Conservation (phyloP, 441 rosid species). For the Daphne laureola region DNA sequence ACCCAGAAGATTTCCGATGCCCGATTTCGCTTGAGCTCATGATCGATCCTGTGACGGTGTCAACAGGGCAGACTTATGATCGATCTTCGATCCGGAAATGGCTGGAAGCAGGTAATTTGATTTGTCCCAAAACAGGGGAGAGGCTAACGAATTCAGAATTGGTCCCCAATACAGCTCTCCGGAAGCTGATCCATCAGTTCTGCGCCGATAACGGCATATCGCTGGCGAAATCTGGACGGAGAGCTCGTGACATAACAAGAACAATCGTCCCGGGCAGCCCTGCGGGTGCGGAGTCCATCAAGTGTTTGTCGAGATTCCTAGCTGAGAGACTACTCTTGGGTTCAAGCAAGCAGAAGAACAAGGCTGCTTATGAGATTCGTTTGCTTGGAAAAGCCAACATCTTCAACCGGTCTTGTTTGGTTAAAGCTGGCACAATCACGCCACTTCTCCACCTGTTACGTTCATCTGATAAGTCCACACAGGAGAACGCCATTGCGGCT, state of each 20-base stretch:
- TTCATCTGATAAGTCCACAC: constrained; percentile 20
- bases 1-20: constrained; percentile 68
- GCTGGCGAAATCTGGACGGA: constrained; percentile 24
- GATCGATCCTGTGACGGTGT: constrained; percentile 67
- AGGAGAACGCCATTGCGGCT: constrained; percentile 60
- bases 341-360: constrained; percentile 37
- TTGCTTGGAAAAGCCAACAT: constrained; percentile 51
- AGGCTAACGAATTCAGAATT: constrained; percentile 38
- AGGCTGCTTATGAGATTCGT: constrained; percentile 60
- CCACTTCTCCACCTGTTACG: constrained; percentile 49
- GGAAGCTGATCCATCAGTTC: constrained; percentile 49
- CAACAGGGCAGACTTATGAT: constrained; percentile 81
- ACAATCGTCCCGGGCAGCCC: constrained; percentile 42
- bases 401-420: constrained; percentile 46
- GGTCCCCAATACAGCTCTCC: constrained; percentile 46
- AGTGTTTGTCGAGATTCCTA: constrained; percentile 37
- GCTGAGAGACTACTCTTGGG: constrained; percentile 53
- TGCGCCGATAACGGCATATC: constrained; percentile 43
- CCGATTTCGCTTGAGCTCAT: constrained; percentile 79
- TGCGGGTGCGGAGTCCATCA: constrained; percentile 39
- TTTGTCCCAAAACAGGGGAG: constrained; percentile 78
- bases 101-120: constrained; percentile 62
- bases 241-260: constrained; percentile 30
- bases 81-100: constrained; percentile 70
- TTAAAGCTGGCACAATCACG: constrained; percentile 44